Percentiles rank a stretch among this genome's conserved stretches.
Conservation (phyloP, 1,139 yeast genomes). For the Taphrina sp. region DNA sequence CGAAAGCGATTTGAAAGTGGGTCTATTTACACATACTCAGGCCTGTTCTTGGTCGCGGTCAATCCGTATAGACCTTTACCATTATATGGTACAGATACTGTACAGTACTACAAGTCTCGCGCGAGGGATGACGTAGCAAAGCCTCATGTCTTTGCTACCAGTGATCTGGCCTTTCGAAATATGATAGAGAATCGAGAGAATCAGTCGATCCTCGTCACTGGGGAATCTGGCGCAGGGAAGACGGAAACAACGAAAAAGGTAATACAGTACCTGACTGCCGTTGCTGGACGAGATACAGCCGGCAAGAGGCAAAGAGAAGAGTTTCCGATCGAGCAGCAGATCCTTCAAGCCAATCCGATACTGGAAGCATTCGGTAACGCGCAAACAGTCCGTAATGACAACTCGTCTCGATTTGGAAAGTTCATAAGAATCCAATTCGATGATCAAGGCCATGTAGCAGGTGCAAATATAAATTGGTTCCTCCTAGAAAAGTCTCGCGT, state of each 20-base stretch:
- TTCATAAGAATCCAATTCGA: slow-evolving; percentile 84
- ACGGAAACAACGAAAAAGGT: slow-evolving; percentile 97
- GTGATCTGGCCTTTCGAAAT: slow-evolving; percentile 82
- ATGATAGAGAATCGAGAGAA: slow-evolving; percentile 67
- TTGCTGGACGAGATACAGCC: slow-evolving; percentile 49
- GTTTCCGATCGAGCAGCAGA: slow-evolving; percentile 67
- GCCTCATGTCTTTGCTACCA: slow-evolving; percentile 91
- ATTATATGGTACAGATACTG: slow-evolving; percentile 64
- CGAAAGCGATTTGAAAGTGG: slow-evolving; percentile 74
- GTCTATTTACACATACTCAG: slow-evolving; percentile 74
- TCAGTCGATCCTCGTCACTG: slow-evolving; percentile 92
- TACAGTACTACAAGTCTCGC: slow-evolving; percentile 53
- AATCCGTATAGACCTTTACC: slow-evolving; percentile 81
- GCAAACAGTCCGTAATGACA: slow-evolving; percentile 88
- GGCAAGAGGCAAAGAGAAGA: slow-evolving; percentile 20
- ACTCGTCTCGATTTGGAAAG: slow-evolving; percentile 95
- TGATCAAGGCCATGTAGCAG: slow-evolving; percentile 63
- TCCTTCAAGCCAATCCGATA: slow-evolving; percentile 90
- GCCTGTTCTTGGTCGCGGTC: slow-evolving; percentile 89
- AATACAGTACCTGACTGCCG: slow-evolving; percentile 83
- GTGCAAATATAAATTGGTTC: slow-evolving; percentile 94
- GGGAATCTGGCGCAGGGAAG: slow-evolving; percentile 98
- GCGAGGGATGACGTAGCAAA: slow-evolving; percentile 51
- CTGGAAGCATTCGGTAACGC: slow-evolving; percentile 97
- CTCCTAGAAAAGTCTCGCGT: slow-evolving; percentile 91